A percentile compares a stretch with the other conserved stretches of the same genome.
Conservation (phyloP, 306 rosid genomes). For the Alnus glutinosa region DNA sequence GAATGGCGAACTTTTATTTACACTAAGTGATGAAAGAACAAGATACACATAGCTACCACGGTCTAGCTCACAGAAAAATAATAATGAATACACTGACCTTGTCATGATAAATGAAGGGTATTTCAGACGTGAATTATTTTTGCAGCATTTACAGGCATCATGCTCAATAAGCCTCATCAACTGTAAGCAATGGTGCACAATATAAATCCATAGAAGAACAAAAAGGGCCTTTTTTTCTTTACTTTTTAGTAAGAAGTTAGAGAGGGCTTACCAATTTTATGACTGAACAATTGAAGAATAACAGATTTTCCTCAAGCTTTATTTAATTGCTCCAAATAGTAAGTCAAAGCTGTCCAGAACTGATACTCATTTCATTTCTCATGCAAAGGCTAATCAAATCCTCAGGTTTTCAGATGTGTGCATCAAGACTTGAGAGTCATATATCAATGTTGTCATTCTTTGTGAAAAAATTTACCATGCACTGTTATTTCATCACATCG, state of each 20-base stretch:
- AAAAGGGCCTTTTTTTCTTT: not conserved
- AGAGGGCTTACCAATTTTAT: not conserved
- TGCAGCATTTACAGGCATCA: slow-evolving; percentile 1
- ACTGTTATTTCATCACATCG: not conserved
- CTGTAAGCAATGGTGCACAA: not conserved
- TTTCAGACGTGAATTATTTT: not conserved
- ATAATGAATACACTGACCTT: not conserved
- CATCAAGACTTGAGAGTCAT: not conserved
- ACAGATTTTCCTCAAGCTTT: not conserved
- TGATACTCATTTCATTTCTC: not conserved
- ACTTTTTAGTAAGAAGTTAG: not conserved
- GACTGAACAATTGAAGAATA: not conserved
- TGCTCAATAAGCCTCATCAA: not conserved
- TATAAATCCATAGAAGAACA: not conserved
- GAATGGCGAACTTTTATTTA: not conserved
- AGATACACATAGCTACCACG: not conserved
- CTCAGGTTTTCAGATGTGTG: not conserved
- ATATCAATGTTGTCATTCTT: slow-evolving; percentile 5
- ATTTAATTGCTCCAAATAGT: not conserved
- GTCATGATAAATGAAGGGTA: not conserved
- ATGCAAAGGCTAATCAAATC: not conserved
- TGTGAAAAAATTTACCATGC: not conserved
- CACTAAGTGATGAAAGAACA: not conserved
- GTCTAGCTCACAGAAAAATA: not conserved
- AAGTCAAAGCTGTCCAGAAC: not conserved